A percentile compares a stretch with the other conserved stretches of the same genome.
Evolutionary conservation across 352 stramenopile genomes (phyloP).

Genomic region (Phytophthora sansomeana): DNA sequence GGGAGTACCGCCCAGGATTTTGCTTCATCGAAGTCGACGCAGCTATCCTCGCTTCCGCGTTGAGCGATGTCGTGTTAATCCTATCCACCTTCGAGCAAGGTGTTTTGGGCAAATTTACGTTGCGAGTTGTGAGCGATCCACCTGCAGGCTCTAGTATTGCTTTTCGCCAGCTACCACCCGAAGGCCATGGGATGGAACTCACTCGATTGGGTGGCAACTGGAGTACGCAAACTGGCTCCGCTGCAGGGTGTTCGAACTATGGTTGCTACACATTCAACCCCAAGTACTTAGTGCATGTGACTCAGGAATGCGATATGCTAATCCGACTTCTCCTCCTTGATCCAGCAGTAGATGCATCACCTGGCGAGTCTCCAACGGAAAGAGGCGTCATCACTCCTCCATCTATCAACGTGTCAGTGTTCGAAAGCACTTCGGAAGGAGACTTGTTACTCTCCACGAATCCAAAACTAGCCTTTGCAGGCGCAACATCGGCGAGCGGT

Average conservation of each 20-base stretch:
- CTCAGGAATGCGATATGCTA: conserved; percentile 61
- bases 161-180: conserved; percentile 48
- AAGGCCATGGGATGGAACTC: conserved; percentile 64
- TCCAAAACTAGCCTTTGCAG: conserved; percentile 58
- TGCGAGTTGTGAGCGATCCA: conserved; percentile 70
- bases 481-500: conserved; percentile 60
- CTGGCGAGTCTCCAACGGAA: conserved; percentile 22
- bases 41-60: conserved; percentile 23
- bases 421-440: conserved; percentile 63
- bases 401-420: conserved; percentile 82
- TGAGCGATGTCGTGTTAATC: conserved; percentile 68
- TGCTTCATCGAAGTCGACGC: conserved; percentile 69
- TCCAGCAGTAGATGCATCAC: conserved; percentile 10
- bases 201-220: conserved; percentile 53
- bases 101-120: conserved; percentile 52
- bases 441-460: conserved; percentile 70
- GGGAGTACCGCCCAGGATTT: conserved; percentile 83
- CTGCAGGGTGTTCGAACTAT: conserved; percentile 78
- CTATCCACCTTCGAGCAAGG: conserved; percentile 77
- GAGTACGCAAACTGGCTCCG: conserved; percentile 64
- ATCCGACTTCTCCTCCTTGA: conserved; percentile 55
- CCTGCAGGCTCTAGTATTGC: conserved; percentile 39
- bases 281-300: conserved; percentile 72
- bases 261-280: conserved; percentile 88
- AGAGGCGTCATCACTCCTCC: conserved; percentile 13